Conservation (phyloP, 2,329 filamentous ascomycete species). For the Paecilomyces variotii region DNA sequence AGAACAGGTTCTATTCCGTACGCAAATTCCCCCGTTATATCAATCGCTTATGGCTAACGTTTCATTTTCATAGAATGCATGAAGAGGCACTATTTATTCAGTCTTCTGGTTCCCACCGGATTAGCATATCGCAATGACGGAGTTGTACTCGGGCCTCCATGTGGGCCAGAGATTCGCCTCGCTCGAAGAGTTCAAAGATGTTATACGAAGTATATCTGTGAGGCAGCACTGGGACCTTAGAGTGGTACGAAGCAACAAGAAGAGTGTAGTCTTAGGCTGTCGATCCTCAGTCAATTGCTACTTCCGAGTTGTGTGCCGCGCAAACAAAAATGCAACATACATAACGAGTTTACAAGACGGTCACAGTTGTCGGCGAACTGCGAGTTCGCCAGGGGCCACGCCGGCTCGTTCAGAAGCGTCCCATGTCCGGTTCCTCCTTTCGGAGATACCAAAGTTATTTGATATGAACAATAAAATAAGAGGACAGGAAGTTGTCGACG, state of each 20-base stretch:
- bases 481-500: slow-evolving; percentile 31
- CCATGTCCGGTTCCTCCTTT: slow-evolving; percentile 31
- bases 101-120: not conserved
- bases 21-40: not conserved
- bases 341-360: slow-evolving; percentile 33
- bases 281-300: slow-evolving; percentile 30
- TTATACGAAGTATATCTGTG: slow-evolving; percentile 33
- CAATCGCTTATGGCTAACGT: not conserved
- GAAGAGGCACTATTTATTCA: not conserved
- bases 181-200: slow-evolving; percentile 31
- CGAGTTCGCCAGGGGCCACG: slow-evolving; percentile 20
- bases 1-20: not conserved
- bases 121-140: slow-evolving; percentile 18
- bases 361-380: slow-evolving; percentile 28
- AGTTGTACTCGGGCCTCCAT: slow-evolving; percentile 33
- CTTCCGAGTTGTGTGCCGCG: slow-evolving; percentile 33
- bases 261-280: slow-evolving; percentile 34
- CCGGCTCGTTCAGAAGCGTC: slow-evolving; percentile 33
- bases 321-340: slow-evolving; percentile 33
- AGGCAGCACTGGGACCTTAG: slow-evolving; percentile 34
- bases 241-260: slow-evolving; percentile 33
- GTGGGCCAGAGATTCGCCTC: slow-evolving; percentile 31
- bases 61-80: not conserved
- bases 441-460: slow-evolving; percentile 33
- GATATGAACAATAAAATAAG: slow-evolving; percentile 29